Evolutionary conservation across 768 basidiomycete species (phyloP).

Genomic region (Hysterangium stoloniferum): DNA sequence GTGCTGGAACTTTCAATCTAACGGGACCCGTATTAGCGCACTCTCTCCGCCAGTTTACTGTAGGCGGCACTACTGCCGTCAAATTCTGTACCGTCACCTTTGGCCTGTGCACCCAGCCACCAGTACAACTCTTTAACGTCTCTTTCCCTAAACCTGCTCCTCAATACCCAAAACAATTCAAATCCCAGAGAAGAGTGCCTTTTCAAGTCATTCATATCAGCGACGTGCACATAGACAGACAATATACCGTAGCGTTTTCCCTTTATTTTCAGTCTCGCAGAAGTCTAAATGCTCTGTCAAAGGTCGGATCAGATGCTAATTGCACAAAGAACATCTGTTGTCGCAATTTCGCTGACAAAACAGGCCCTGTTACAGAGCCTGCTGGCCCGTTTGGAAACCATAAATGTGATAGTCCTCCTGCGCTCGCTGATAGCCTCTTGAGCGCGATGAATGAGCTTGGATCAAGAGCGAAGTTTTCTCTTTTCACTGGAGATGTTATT

Average conservation of each 20-base stretch:
- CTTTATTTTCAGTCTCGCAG: background rate
- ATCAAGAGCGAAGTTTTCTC: conserved; percentile 36
- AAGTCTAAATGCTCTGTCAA: background rate
- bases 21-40: conserved; percentile 55
- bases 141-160: conserved; percentile 39
- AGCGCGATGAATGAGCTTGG: conserved; percentile 27
- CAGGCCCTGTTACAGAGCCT: conserved; percentile 29
- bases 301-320: conserved; percentile 46
- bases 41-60: conserved; percentile 41
- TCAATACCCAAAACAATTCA: conserved; percentile 25
- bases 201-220: conserved; percentile 56
- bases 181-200: conserved; percentile 33
- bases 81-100: conserved; percentile 49
- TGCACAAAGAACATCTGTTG: conserved; percentile 63
- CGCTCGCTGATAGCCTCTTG: conserved; percentile 44
- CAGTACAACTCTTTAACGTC: conserved; percentile 36
- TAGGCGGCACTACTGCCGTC: conserved; percentile 39
- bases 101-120: conserved; percentile 44
- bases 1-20: conserved; percentile 39
- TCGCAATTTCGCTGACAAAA: conserved; percentile 37
- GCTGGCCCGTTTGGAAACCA: conserved; percentile 43
- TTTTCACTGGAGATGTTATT: conserved; percentile 61
- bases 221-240: conserved; percentile 54
- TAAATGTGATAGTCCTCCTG: conserved; percentile 46
- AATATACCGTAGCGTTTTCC: conserved; percentile 36